phyloP scores from a whole-genome alignment of 1,284 basidiomycete genomes.

The Ceratobasidium sp. region DNA sequence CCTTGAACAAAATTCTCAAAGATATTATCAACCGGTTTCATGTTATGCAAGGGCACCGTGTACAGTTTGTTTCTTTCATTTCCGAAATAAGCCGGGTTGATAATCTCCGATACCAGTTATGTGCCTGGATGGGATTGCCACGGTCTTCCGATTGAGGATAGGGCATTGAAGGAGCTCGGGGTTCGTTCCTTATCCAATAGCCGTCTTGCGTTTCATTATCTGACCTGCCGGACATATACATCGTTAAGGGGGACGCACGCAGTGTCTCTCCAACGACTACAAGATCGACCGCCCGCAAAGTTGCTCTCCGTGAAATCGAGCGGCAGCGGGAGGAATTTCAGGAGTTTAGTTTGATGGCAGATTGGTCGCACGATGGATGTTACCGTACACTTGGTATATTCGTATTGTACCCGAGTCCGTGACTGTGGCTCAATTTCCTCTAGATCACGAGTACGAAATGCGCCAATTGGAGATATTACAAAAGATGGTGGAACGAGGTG shows the following conservation, averaged over 20 bases:
- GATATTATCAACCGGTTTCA: slow-evolving; percentile 96
- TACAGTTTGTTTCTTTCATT: slow-evolving; percentile 73
- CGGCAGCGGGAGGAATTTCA: slow-evolving; percentile 86
- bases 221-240: slow-evolving; percentile 63
- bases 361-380: slow-evolving; percentile 83
- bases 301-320: slow-evolving; percentile 81
- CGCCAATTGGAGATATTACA: slow-evolving; percentile 90
- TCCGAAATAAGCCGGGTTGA: background rate
- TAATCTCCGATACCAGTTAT: slow-evolving; percentile 70
- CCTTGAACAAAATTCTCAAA: slow-evolving; percentile 96
- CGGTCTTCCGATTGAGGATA: slow-evolving; percentile 96
- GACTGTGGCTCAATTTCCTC: background rate
- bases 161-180: slow-evolving; percentile 82
- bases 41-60: slow-evolving; percentile 79
- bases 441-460: slow-evolving; percentile 89
- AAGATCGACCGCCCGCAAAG: slow-evolving; percentile 76
- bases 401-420: slow-evolving; percentile 20
- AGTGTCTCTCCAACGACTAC: slow-evolving; percentile 72
- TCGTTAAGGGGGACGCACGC: slow-evolving; percentile 52
- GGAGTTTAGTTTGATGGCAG: slow-evolving; percentile 91
- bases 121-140: slow-evolving; percentile 99
- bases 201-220: background rate
- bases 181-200: slow-evolving; percentile 59
- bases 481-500: slow-evolving; percentile 88
- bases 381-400: slow-evolving; percentile 87